A percentile compares a stretch with the other conserved stretches of the same genome.
Conservation (phyloP, 305 asterid genomes). For the Solanum hybrid region DNA sequence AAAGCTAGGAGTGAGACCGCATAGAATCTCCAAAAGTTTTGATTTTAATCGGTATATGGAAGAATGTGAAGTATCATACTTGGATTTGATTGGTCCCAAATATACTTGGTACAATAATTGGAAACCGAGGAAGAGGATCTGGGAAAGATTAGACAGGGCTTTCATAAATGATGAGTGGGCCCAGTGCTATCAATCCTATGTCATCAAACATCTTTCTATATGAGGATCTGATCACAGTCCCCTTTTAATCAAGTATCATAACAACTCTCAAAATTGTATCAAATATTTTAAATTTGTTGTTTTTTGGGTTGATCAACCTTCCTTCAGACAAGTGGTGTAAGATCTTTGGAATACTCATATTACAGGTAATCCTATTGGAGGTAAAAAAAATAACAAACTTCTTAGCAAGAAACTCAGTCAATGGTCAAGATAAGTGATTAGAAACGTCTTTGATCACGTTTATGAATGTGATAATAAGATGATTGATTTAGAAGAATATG, state of each 20-base stretch:
- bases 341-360: background rate
- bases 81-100: background rate
- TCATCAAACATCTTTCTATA: background rate
- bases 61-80: background rate
- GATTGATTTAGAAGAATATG: background rate
- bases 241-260: no score
- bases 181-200: background rate
- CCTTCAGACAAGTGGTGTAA: background rate
- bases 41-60: background rate
- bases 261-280: no score
- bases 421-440: background rate
- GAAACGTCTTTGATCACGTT: background rate
- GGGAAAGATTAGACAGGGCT: background rate
- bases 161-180: background rate
- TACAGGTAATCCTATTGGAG: background rate
- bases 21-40: background rate
- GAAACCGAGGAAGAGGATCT: background rate
- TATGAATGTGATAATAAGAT: background rate
- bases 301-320: background rate
- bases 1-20: background rate
- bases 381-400: background rate
- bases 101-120: background rate
- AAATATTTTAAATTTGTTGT: no score
- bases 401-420: background rate
- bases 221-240: background rate